Percentiles rank a stretch among this genome's conserved stretches.
phyloP scores from a whole-genome alignment of 192 early-diverging fungal genomes.

The Coemansia sp. region DNA sequence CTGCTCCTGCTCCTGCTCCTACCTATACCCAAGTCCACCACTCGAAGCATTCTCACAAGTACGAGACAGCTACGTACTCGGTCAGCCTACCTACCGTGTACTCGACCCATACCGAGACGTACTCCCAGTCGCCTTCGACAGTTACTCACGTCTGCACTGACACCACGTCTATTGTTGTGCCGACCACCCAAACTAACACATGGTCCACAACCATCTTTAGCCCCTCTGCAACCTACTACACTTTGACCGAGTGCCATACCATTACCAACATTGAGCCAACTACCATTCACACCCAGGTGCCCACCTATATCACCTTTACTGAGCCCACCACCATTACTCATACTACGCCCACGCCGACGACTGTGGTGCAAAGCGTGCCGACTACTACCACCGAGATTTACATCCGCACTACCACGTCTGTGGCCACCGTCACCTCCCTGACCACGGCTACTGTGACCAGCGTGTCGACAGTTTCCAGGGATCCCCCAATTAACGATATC shows the following conservation, averaged over 20 bases:
- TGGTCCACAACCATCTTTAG: slow-evolving; percentile 15
- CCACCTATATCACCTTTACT: slow-evolving; percentile 33
- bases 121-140: slow-evolving; percentile 12
- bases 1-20: slow-evolving; percentile 1
- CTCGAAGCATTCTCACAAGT: slow-evolving; percentile 2
- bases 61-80: slow-evolving; percentile 4
- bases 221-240: slow-evolving; percentile 29
- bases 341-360: slow-evolving; percentile 16
- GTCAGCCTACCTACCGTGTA: slow-evolving; percentile 20
- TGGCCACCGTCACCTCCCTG: slow-evolving; percentile 13
- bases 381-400: slow-evolving; percentile 27
- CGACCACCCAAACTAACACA: slow-evolving; percentile 17
- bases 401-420: slow-evolving; percentile 11
- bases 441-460: slow-evolving; percentile 22
- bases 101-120: slow-evolving; percentile 30
- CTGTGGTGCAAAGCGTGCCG: slow-evolving; percentile 17
- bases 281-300: slow-evolving; percentile 29
- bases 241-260: slow-evolving; percentile 25
- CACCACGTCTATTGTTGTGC: slow-evolving; percentile 18
- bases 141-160: slow-evolving; percentile 23
- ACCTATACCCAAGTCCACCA: too few relatives aligned
- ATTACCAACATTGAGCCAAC: slow-evolving; percentile 24
- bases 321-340: slow-evolving; percentile 15
- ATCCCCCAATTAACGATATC: neutral
- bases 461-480: slow-evolving; percentile 6